phyloP scores from a whole-genome alignment of 768 basidiomycete species.

The Lactifluus subvellereus region DNA sequence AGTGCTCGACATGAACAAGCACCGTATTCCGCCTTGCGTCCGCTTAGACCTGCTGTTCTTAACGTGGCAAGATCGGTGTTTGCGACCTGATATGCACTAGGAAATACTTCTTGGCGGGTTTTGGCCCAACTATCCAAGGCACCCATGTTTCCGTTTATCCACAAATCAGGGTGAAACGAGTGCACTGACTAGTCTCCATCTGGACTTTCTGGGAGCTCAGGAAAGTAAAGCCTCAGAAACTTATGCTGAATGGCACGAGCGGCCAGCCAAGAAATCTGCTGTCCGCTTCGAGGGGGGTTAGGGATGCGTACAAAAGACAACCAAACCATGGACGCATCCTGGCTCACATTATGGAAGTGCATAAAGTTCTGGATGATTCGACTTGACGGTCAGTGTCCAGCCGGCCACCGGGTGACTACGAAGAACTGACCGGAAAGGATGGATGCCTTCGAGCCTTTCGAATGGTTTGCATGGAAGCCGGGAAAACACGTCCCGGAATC shows the following conservation, averaged over 20 bases:
- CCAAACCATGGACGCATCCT: neutral
- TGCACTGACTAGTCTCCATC: constrained; percentile 43
- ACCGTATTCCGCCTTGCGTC: constrained; percentile 90
- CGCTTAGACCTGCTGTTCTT: constrained; percentile 70
- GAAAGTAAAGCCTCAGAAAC: constrained; percentile 72
- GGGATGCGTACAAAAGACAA: neutral
- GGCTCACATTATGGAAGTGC: constrained; percentile 64
- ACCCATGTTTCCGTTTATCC: neutral
- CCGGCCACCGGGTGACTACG: neutral
- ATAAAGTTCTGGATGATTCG: constrained; percentile 47
- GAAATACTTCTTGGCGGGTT: constrained; percentile 42
- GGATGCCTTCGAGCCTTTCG: constrained; percentile 64
- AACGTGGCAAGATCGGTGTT: constrained; percentile 52
- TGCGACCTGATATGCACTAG: constrained; percentile 63
- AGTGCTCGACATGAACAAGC: constrained; percentile 24
- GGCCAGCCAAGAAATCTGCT: constrained; percentile 84
- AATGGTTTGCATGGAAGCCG: constrained; percentile 70
- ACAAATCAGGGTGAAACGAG: constrained; percentile 12
- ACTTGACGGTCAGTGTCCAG: neutral
- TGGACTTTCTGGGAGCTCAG: constrained; percentile 62
- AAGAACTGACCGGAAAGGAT: constrained; percentile 67
- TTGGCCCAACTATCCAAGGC: constrained; percentile 14
- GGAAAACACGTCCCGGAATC: constrained; percentile 66
- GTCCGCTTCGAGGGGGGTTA: constrained; percentile 41
- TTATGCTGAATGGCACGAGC: constrained; percentile 77